Conservation (phyloP, 768 basidiomycete genomes). For the Pilatotrama ljubarskyi region DNA sequence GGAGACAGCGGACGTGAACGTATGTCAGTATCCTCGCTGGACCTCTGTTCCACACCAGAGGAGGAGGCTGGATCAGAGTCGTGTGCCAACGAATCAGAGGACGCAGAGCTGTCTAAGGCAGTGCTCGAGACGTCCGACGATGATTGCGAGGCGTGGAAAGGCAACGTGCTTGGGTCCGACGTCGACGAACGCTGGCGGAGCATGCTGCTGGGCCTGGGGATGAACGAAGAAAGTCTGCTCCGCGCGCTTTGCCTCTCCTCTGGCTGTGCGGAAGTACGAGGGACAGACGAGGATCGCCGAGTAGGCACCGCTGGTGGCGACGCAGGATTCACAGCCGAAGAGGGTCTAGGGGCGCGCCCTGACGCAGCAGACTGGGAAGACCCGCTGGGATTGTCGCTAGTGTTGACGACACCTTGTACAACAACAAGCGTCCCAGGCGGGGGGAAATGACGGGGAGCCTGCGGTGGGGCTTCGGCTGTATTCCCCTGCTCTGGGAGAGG, state of each 20-base stretch:
- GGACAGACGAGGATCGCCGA: conserved; percentile 34
- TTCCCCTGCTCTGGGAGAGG: not conserved
- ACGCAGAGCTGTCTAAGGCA: not conserved
- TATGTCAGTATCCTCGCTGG: conserved; percentile 20
- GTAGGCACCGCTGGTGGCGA: conserved; percentile 26
- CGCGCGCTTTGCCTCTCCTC: conserved; percentile 36
- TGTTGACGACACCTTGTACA: conserved; percentile 82
- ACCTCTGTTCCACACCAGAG: conserved; percentile 1
- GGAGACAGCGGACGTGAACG: conserved; percentile 52
- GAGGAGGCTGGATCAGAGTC: conserved; percentile 2
- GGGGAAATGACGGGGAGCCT: conserved; percentile 45
- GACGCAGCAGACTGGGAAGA: conserved; percentile 18
- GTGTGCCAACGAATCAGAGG: conserved; percentile 5
- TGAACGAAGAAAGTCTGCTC: conserved; percentile 39
- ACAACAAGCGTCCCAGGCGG: conserved; percentile 79
- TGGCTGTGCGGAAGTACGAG: conserved; percentile 15
- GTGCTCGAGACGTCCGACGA: conserved; percentile 1
- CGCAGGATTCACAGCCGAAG: conserved; percentile 12
- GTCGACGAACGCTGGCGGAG: conserved; percentile 13
- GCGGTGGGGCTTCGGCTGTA: conserved; percentile 6
- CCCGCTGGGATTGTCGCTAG: conserved; percentile 57
- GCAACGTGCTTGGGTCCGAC: conserved; percentile 6
- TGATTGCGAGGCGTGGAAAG: not conserved
- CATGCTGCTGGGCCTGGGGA: conserved; percentile 40
- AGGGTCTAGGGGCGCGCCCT: conserved; percentile 14